These are phyloP conservation scores for Musa beccarii DNA, from an alignment of 176 grass and related monocot genomes.

Conservation along the genomic window DNA sequence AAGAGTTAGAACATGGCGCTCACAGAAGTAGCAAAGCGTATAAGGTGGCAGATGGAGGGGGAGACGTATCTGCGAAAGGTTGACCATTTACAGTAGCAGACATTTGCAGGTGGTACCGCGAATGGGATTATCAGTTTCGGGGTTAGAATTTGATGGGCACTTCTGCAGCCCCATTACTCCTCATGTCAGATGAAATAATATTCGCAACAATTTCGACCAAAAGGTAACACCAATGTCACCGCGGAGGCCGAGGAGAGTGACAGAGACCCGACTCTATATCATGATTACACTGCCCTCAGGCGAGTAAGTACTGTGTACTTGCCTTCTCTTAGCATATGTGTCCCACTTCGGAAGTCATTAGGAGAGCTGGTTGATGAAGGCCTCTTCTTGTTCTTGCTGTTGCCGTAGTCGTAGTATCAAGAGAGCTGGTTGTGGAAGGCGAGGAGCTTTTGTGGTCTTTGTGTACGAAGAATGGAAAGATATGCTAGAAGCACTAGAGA, in stretches of 20 bases:
- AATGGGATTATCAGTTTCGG: slow-evolving; percentile 39
- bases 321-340: not conserved
- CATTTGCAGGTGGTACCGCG: slow-evolving; percentile 23
- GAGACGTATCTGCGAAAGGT: slow-evolving; percentile 8
- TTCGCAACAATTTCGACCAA: not conserved
- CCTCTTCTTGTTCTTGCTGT: not conserved
- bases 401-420: not conserved
- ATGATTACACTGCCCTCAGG: slow-evolving; percentile 46
- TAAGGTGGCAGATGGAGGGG: slow-evolving; percentile 4
- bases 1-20: not conserved
- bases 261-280: not conserved
- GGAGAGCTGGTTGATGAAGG: not conserved
- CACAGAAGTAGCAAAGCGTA: not conserved
- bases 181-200: slow-evolving; percentile 11
- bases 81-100: slow-evolving; percentile 25
- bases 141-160: slow-evolving; percentile 26
- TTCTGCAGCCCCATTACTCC: slow-evolving; percentile 19
- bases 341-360: too few relatives aligned
- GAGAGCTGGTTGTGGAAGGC: not conserved
- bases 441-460: not conserved
- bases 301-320: slow-evolving; percentile 38
- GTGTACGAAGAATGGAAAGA: slow-evolving; percentile 24
- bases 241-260: slow-evolving; percentile 6
- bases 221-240: not conserved
- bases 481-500: slow-evolving; percentile 20